Evolutionary conservation across 2,329 filamentous ascomycete species (phyloP).

Genomic region (Bipolaris bicolor): DNA sequence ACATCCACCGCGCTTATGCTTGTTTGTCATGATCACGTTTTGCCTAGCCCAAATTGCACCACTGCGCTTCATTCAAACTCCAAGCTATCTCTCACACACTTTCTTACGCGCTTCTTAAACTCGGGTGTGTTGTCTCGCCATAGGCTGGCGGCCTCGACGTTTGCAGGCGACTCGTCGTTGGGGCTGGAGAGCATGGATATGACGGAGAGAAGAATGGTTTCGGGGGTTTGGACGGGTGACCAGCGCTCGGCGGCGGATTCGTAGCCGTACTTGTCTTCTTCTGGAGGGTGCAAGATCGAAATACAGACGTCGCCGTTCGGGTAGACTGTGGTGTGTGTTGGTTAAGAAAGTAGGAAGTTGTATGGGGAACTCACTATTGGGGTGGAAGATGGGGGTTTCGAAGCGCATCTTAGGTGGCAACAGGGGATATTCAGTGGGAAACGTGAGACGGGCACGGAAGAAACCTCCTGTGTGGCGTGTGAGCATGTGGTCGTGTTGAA

Average conservation of each 20-base stretch:
- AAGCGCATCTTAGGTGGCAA: slow-evolving; percentile 97
- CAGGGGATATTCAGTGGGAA: slow-evolving; percentile 96
- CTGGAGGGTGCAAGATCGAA: slow-evolving; percentile 94
- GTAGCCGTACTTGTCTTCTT: slow-evolving; percentile 98
- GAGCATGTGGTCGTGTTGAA: neutral
- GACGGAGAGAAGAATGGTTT: slow-evolving; percentile 95
- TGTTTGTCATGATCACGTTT: slow-evolving; percentile 5
- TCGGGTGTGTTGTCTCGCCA: slow-evolving; percentile 84
- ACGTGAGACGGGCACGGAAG: slow-evolving; percentile 92
- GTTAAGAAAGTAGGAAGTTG: neutral
- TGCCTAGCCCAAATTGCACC: neutral
- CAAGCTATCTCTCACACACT: slow-evolving; percentile 69
- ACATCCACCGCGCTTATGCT: slow-evolving; percentile 12
- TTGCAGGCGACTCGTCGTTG: slow-evolving; percentile 95
- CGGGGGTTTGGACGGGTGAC: slow-evolving; percentile 95
- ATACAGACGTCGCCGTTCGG: slow-evolving; percentile 92
- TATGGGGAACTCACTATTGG: slow-evolving; percentile 71
- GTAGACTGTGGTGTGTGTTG: slow-evolving; percentile 68
- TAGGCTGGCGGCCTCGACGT: slow-evolving; percentile 95
- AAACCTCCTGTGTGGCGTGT: slow-evolving; percentile 68
- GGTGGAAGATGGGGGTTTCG: slow-evolving; percentile 91
- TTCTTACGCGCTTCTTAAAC: slow-evolving; percentile 85
- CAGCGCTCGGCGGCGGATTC: slow-evolving; percentile 94
- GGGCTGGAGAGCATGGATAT: slow-evolving; percentile 99
- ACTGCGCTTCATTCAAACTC: slow-evolving; percentile 37